phyloP scores from a whole-genome alignment of 805 yeast species.

The Saccharomycopsis fermentans region DNA sequence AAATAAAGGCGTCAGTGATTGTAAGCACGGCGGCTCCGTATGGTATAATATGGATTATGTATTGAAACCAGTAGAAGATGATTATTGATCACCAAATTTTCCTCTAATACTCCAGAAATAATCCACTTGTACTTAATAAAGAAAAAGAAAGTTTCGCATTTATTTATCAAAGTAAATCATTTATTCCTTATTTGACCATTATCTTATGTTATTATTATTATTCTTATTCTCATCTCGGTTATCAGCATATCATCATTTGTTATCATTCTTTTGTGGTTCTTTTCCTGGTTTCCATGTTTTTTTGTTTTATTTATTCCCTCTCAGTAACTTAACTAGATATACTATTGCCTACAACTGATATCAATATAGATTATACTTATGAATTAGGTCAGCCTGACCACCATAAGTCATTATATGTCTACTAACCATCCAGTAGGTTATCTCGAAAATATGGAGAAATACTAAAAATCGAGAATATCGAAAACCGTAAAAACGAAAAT shows the following conservation, averaged over 20 bases:
- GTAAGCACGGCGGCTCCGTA: constrained; percentile 41
- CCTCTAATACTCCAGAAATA: no score
- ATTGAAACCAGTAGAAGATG: constrained; percentile 36
- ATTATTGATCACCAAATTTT: constrained; percentile 21
- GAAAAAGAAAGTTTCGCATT: not conserved
- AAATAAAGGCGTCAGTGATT: constrained; percentile 53
- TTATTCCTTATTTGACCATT: not conserved
- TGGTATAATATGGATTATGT: constrained; percentile 50
- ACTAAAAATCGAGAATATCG: no score
- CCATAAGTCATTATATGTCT: no score
- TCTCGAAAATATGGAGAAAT: no score
- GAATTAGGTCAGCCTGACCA: no score
- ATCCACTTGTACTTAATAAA: constrained; percentile 1
- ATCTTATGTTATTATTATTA: not conserved
- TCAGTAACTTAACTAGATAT: not conserved
- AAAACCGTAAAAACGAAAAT: no score
- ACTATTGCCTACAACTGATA: not conserved
- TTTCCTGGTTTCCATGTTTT: not conserved
- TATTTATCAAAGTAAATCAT: not conserved
- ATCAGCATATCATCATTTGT: not conserved
- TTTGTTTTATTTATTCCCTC: not conserved
- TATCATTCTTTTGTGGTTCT: not conserved
- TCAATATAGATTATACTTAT: not conserved
- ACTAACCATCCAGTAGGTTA: no score
- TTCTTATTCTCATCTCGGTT: not conserved